Base-by-base conservation (phyloP, 1,139 yeast genomes). In the Lodderomyces margitis region DNA sequence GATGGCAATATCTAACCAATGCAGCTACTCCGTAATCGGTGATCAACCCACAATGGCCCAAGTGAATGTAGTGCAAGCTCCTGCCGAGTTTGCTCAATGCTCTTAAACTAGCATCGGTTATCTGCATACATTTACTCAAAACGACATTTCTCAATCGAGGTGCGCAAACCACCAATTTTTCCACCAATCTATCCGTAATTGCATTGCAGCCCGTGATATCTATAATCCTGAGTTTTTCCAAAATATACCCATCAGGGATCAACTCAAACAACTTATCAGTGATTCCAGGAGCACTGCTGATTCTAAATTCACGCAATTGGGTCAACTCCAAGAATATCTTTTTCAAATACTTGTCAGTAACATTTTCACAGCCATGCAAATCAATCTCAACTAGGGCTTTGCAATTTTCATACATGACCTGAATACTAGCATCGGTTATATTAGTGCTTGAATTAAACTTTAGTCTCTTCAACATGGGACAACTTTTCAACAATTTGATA, bases 41-140 rank as follows among this genome's bases (percentile, higher is more conserved):
- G 43, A 92, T 86, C 55, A 84, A 80, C 40, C 83, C 80, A 67
- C 98, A 92, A 66, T 92, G 98, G 20, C 98, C 98, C 50, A 92
- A 75, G 65, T 92, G 98, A 43, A 92, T 75, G 55, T 89, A 88
- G 59, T 91, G 97, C 52, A 92, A 70, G 54, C 84, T 83, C 56
- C 87, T 81, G 6, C 95, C 96, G 45, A 91, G 69, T 38, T 73
- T 75, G 10, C 94, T 74, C 50, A 89, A 71, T 16, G 89, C 83
- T 45, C 82, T 72, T 35, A 92, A 69, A 2, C 95, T 81, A 1
- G 83, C 77, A 68, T 92, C 98, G 1, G 97, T 88, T 23, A 92
- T 80, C 57, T 84, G 84, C 61, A 82, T 73, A 66, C 98, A 92
- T 62, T 92, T 92, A 5, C 96, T 91, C 46, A 92, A 71, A 10